Conservation (phyloP, 78 protist genomes). For the Dictyostelium brefeldianum region DNA sequence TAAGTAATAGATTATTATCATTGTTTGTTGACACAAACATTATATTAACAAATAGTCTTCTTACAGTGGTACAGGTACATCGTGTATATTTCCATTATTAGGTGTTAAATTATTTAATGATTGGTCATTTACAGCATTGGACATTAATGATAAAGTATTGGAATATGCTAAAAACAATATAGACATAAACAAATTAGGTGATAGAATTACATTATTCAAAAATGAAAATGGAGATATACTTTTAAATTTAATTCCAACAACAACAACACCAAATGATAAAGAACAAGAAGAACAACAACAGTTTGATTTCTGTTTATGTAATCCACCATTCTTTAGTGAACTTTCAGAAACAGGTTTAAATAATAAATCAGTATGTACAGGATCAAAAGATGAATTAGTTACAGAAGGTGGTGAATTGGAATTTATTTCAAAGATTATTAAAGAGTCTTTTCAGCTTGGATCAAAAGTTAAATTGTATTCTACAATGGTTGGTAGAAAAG, state of each 20-base stretch:
- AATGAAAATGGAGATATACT: slow-evolving; percentile 7
- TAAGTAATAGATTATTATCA: not conserved
- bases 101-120: slow-evolving; percentile 33
- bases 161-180: slow-evolving; percentile 48
- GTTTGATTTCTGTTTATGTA: slow-evolving; percentile 53
- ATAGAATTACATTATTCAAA: slow-evolving; percentile 3
- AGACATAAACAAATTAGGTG: not conserved
- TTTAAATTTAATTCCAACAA: not conserved
- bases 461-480: slow-evolving; percentile 8
- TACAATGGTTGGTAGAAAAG: slow-evolving; percentile 63
- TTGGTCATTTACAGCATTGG: slow-evolving; percentile 52
- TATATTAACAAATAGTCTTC: not conserved
- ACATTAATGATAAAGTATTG: slow-evolving; percentile 4
- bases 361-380: slow-evolving; percentile 47
- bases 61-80: slow-evolving; percentile 79
- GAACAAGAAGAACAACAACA: not conserved
- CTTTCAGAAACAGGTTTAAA: not conserved
- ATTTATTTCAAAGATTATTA: slow-evolving; percentile 43
- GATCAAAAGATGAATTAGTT: slow-evolving; percentile 18
- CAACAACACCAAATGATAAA: not conserved
- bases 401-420: slow-evolving; percentile 53
- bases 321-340: slow-evolving; percentile 57
- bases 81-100: slow-evolving; percentile 76
- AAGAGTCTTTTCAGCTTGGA: not conserved
- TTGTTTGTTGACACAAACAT: not conserved